Conservation (phyloP, 2,329 filamentous ascomycete species). For the Zymoseptoria brevis region DNA sequence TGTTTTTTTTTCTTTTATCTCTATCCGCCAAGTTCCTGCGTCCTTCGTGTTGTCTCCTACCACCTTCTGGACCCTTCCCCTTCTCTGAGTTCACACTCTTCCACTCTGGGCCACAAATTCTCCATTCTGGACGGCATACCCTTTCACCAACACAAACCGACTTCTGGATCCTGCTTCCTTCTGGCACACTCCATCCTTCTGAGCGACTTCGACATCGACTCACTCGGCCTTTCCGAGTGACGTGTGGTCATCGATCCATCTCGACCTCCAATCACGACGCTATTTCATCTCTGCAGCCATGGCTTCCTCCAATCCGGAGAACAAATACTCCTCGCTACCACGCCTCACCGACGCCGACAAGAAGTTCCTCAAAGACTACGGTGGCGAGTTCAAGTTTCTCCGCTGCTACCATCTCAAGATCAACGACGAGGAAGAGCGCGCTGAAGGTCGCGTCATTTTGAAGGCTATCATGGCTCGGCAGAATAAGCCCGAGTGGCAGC, state of each 20-base stretch:
- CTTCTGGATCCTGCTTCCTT: too few species aligned
- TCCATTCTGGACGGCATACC: too few species aligned
- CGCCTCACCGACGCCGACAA: conserved; percentile 20
- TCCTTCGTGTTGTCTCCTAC: too few species aligned
- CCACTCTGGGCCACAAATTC: too few species aligned
- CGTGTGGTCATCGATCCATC: not conserved
- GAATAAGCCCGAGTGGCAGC: not conserved
- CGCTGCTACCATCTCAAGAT: conserved; percentile 26
- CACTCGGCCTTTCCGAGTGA: not conserved
- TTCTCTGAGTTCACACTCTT: too few species aligned
- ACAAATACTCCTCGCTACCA: not conserved
- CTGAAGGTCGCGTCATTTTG: conserved; percentile 28
- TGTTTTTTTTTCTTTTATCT: not conserved
- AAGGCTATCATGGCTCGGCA: conserved; percentile 17
- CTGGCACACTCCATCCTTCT: too few species aligned
- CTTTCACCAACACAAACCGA: too few species aligned
- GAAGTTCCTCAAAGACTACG: conserved; percentile 31
- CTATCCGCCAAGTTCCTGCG: not conserved
- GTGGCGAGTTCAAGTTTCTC: conserved; percentile 31
- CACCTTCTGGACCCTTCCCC: too few species aligned
- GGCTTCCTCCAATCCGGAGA: not conserved
- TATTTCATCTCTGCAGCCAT: not conserved
- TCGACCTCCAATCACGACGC: not conserved
- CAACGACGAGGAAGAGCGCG: conserved; percentile 33
- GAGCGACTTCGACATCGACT: not conserved